Evolutionary conservation across 805 yeast genomes (phyloP).

Genomic region (Kodamaea sagamina): DNA sequence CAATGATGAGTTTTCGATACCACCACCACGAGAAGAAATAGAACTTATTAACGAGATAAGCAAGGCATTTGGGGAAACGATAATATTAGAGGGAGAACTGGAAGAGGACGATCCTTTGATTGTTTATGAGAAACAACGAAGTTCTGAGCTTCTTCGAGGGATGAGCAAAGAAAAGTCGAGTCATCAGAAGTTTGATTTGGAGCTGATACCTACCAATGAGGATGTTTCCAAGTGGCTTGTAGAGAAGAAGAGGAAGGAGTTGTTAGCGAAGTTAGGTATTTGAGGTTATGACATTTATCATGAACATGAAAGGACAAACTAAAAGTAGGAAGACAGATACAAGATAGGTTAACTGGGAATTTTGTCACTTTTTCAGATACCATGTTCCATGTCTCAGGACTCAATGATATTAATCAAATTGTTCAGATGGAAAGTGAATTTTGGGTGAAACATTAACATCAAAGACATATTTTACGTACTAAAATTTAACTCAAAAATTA

Average conservation of each 20-base stretch:
- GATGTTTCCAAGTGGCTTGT: constrained; percentile 52
- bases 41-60: constrained; percentile 2
- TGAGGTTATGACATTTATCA: no score
- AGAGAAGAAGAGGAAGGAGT: constrained; percentile 43
- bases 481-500: no score
- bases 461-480: no score
- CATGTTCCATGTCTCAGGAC: no score
- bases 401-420: no score
- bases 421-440: no score
- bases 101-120: constrained; percentile 22
- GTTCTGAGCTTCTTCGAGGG: constrained; percentile 21
- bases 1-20: constrained; percentile 16
- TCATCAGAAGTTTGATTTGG: constrained; percentile 25
- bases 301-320: no score
- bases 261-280: constrained; percentile 39
- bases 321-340: no score
- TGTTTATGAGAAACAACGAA: constrained; percentile 29
- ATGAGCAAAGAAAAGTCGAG: constrained; percentile 10
- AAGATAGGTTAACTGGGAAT: no score
- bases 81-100: constrained; percentile 1
- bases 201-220: constrained; percentile 31
- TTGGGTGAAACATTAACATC: no score
- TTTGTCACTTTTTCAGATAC: no score
- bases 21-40: constrained; percentile 11
- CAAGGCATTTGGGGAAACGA: constrained; percentile 1